These are phyloP conservation scores for Tulasnella sp. DNA, from an alignment of 768 basidiomycete species.

Conservation along the genomic window DNA sequence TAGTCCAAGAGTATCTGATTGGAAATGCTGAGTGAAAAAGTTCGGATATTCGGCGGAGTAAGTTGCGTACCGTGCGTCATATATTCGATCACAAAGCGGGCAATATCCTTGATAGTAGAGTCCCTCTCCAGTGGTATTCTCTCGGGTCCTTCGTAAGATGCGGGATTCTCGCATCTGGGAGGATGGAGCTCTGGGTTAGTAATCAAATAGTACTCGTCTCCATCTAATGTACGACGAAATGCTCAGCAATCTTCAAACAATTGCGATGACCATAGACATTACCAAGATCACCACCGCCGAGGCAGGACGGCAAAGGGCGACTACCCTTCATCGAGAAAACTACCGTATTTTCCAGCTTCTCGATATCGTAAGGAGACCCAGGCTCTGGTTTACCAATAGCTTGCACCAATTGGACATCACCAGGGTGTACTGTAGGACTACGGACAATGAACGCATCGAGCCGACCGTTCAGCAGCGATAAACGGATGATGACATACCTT, in stretches of 20 bases:
- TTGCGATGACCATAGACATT: neutral
- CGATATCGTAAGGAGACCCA: neutral
- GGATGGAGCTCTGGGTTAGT: neutral
- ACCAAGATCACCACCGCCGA: slow-evolving; percentile 19
- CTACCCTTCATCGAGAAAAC: slow-evolving; percentile 48
- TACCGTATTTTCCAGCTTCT: slow-evolving; percentile 48
- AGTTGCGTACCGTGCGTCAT: slow-evolving; percentile 12
- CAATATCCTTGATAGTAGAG: slow-evolving; percentile 16
- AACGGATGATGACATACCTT: neutral
- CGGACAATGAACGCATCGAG: neutral
- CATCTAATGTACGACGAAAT: slow-evolving; percentile 5
- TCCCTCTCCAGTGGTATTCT: slow-evolving; percentile 1
- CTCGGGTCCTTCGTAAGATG: neutral
- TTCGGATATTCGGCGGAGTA: neutral
- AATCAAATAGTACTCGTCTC: slow-evolving; percentile 10
- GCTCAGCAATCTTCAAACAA: neutral
- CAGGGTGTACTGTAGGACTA: slow-evolving; percentile 65
- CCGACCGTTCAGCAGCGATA: neutral
- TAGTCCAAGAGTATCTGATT: slow-evolving; percentile 15
- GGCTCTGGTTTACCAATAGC: slow-evolving; percentile 52
- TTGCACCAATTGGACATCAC: slow-evolving; percentile 54
- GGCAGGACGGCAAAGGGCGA: slow-evolving; percentile 12
- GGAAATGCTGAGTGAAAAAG: neutral
- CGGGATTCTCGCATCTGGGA: neutral
- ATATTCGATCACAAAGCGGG: slow-evolving; percentile 18